Evolutionary conservation across 179 eudicot genomes (phyloP).

Genomic region (Vitellaria paradoxa): DNA sequence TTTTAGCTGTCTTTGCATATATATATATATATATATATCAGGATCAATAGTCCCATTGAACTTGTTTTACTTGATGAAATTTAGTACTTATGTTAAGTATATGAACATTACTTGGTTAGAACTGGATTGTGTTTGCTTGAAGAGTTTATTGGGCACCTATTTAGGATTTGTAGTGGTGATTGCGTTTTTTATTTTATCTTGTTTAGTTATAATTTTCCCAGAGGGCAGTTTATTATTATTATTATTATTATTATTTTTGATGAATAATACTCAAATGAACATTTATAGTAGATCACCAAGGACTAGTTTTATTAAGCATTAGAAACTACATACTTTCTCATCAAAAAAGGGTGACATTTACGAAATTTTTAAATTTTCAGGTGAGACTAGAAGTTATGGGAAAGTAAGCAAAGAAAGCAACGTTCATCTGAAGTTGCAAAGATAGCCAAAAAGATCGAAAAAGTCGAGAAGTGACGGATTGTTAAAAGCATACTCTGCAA

Average conservation of each 20-base stretch:
- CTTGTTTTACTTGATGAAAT: neutral
- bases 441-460: constrained; percentile 84
- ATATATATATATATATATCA: neutral
- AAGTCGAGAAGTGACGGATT: constrained; percentile 89
- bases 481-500: constrained; percentile 83
- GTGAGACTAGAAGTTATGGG: constrained; percentile 92
- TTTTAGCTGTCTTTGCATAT: too few relatives aligned
- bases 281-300: too few relatives aligned
- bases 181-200: neutral
- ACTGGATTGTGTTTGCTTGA: neutral
- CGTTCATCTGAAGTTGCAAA: constrained; percentile 89
- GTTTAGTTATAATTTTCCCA: neutral
- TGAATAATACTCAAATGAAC: too few relatives aligned
- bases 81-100: neutral
- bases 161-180: neutral
- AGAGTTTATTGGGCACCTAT: neutral
- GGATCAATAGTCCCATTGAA: neutral
- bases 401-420: constrained; percentile 88
- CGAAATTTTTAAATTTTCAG: constrained; percentile 30
- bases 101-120: neutral
- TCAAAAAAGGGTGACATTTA: too few relatives aligned
- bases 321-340: too few relatives aligned
- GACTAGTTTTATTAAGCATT: too few relatives aligned
- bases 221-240: too few relatives aligned
- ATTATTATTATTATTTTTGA: too few relatives aligned